These are phyloP conservation scores for Phyllosticta capitalensis DNA, from an alignment of 2,329 filamentous ascomycete species.

Conservation along the genomic window DNA sequence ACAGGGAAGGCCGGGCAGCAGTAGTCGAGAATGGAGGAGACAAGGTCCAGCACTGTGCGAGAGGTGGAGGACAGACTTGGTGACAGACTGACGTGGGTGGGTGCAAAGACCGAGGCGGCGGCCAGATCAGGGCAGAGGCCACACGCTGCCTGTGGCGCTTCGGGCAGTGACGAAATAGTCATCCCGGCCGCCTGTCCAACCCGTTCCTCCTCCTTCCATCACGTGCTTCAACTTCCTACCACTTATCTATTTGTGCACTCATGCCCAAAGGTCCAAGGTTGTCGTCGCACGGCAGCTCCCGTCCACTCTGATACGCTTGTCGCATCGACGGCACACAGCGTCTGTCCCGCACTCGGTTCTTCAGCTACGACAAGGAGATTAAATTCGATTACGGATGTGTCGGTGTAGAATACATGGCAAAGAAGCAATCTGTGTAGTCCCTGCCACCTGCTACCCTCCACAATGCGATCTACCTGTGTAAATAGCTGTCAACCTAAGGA, in stretches of 20 bases:
- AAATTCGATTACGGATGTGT: constrained; percentile 23
- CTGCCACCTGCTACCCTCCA: constrained; percentile 17
- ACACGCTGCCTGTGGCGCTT: not conserved
- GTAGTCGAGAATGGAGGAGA: not conserved
- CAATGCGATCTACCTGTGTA: constrained; percentile 13
- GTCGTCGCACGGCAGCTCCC: not conserved
- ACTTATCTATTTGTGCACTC: not conserved
- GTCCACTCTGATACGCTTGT: not conserved
- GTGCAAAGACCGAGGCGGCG: not conserved
- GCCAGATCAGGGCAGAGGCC: constrained; percentile 3
- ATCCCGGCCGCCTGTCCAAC: not conserved
- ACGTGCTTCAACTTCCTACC: not conserved
- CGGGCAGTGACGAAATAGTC: constrained; percentile 9
- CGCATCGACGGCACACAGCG: not conserved
- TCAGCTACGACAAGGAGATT: constrained; percentile 21
- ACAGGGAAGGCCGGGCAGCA: not conserved
- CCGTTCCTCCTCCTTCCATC: not conserved
- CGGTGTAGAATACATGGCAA: constrained; percentile 32
- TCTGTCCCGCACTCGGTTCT: not conserved
- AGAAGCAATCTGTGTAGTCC: constrained; percentile 23
- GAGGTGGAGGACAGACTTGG: not conserved
- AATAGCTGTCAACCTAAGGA: constrained; percentile 19
- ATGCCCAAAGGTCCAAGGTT: not conserved
- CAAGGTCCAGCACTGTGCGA: not conserved
- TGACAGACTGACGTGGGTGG: constrained; percentile 10